A percentile compares a stretch with the other conserved stretches of the same genome.
These are phyloP conservation scores for Syncephalastrum sp. DNA, from an alignment of 371 early-diverging fungal species.

Conservation along the genomic window DNA sequence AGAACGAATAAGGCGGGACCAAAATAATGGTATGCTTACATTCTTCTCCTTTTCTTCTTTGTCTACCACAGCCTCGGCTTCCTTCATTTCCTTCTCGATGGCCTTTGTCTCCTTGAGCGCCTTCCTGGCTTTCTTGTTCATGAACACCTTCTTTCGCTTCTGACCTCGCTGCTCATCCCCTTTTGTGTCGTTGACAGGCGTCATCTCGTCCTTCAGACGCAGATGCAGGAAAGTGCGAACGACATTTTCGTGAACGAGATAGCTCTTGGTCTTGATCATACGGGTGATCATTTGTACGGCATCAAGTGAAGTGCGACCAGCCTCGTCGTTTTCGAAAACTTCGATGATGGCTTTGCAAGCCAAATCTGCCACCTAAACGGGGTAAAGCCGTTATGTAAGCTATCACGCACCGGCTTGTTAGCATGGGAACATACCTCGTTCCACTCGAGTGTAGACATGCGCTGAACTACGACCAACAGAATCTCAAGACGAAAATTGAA, in stretches of 20 bases:
- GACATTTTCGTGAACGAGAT: slow-evolving; percentile 68
- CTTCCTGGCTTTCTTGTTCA: slow-evolving; percentile 76
- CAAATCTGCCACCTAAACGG: slow-evolving; percentile 56
- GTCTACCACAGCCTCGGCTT: slow-evolving; percentile 80
- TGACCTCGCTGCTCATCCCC: slow-evolving; percentile 11
- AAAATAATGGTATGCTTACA: slow-evolving; percentile 33
- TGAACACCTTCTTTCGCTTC: slow-evolving; percentile 54
- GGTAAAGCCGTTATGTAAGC: not conserved
- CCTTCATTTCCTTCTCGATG: slow-evolving; percentile 77
- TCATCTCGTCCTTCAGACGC: slow-evolving; percentile 78
- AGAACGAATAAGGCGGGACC: not conserved
- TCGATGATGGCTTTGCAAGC: slow-evolving; percentile 73
- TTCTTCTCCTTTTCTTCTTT: slow-evolving; percentile 70
- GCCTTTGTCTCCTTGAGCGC: slow-evolving; percentile 70
- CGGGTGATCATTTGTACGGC: slow-evolving; percentile 81
- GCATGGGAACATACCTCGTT: slow-evolving; percentile 34
- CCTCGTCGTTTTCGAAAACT: slow-evolving; percentile 82
- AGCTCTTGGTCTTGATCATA: slow-evolving; percentile 80
- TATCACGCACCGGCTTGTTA: not conserved
- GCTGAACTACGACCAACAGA: slow-evolving; percentile 74
- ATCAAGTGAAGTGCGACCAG: slow-evolving; percentile 83
- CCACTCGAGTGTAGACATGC: slow-evolving; percentile 62
- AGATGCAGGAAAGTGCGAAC: slow-evolving; percentile 76
- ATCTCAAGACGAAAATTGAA: slow-evolving; percentile 92
- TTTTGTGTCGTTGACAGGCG: slow-evolving; percentile 23